Base-by-base conservation (phyloP, 768 basidiomycete genomes). In the Hygrocybe punicea region DNA sequence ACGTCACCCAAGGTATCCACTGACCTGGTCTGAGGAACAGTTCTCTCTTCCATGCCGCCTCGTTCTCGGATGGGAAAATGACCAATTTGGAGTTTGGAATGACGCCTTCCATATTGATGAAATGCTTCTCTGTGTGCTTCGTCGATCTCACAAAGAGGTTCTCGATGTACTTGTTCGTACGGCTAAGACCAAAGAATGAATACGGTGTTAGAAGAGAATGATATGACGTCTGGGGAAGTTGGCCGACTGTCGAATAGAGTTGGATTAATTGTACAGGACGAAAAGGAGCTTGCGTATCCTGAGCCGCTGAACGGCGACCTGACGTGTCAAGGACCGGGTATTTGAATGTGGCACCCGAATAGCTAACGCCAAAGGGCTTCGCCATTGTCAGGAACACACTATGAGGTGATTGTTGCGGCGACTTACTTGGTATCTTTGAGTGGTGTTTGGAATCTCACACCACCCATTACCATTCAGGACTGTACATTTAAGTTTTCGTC, bases 111-210 rank as follows among this genome's bases (percentile, higher is more conserved):
- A 98, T 88, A 67, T 89, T 87, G 69, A 96, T 93, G 62, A 79
- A 92, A 67, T 96, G 92, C 34, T 85, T 67, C 35, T 76, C 68
- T 0, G 78, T 69, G 58, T 91, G 86, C 29, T 90, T 80, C 6
- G 94, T 96, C 4, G 93, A 87, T 14, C 97, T 97, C 17, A 98
- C 91, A 68, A 97, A 97, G 2, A 99, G 81, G 70, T 98, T 98
- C 79, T 99, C 97, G 65, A 99, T 94, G 73, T 99, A 99, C 69
- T 99, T 99, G 72, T 99, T 99, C 16, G 95, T 98, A 40, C 97
- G 85, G 0, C 96, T 97, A 7, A 99, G 84, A 1, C 97, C 96
- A 67, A 98, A 91, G 80, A 94, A 97, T 1, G 93, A 84, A 67
- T 98, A 98, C 1, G 97, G 97, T 1, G 92, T 87, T 54, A 87